Evolutionary conservation across 768 basidiomycete species (phyloP), one percentile per base, ranked within the genome.

Genomic region (Lactarius akahatsu): DNA sequence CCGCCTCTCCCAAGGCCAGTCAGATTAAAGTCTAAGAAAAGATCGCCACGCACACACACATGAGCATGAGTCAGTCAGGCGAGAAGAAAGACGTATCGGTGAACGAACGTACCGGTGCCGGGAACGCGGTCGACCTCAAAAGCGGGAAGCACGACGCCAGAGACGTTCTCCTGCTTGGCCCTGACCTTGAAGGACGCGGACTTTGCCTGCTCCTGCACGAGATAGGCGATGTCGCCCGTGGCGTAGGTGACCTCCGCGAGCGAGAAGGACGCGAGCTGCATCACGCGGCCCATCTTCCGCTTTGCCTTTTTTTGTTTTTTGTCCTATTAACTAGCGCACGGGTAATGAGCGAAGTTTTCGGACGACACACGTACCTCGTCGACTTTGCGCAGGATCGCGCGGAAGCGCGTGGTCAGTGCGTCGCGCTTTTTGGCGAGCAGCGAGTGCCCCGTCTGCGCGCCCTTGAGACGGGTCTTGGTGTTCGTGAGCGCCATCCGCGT

Each of bases 231-330:
- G 75, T 98, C 97, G 70, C 93, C 93, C 10, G 97, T 96, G 40
- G 96, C 88, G 79, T 98, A 99, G 23, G 96, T 96, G 70, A 99
- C 97, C 77, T 98, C 96, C 0, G 97, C 97, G 80, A 98, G 90
- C 52, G 96, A 97, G 83, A 99, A 97, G 50, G 97, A 98, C 30
- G 97, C 97, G 59, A 98, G 83, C 77, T 99, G 97, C 89, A 99
- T 97, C 30, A 98, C 96, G 66, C 92, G 85, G 36, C 97, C 97
- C 97, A 98, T 99, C 80, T 98, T 96, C 66, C 95, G 86, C 77
- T 99, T 99, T 11, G 97, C 96, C 96, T 98, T 9, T n/a, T n/a
- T n/a, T n/a, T n/a, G n/a, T n/a, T n/a, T n/a, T 15, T 28, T 20
- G 7, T 16, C 0, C 5, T 18, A 6, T 15, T 5, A 30, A 16